These are phyloP conservation scores for Scutellaria barbata DNA, from an alignment of 257 asterid species.

Conservation along the genomic window DNA sequence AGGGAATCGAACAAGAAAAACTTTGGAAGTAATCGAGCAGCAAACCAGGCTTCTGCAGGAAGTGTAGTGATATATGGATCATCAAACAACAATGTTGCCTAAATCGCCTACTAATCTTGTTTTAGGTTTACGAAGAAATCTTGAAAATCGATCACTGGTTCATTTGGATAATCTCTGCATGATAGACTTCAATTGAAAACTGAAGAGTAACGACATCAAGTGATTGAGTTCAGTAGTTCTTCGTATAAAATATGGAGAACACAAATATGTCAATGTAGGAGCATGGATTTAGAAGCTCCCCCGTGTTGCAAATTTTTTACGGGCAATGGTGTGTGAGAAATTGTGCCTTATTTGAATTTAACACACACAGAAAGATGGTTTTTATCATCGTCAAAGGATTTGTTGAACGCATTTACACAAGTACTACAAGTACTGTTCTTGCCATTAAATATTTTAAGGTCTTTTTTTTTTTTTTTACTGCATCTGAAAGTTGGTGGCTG, in stretches of 20 bases:
- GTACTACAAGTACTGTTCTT: background rate
- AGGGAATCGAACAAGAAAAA: constrained; percentile 88
- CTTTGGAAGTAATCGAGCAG: constrained; percentile 96
- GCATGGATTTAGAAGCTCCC: background rate
- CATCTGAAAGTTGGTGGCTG: too few relatives aligned
- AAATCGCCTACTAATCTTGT: background rate
- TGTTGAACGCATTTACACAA: background rate
- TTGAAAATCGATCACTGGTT: background rate
- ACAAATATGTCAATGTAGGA: background rate
- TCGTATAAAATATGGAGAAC: background rate
- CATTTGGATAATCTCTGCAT: too few relatives aligned
- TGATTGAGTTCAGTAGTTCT: background rate
- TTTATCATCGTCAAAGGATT: background rate
- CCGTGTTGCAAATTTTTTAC: background rate
- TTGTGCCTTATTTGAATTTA: too few relatives aligned
- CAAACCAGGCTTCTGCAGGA: constrained; percentile 95
- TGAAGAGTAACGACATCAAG: background rate
- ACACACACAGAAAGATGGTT: background rate
- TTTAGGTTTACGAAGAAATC: background rate
- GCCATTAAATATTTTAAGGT: too few relatives aligned
- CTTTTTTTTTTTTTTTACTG: too few relatives aligned
- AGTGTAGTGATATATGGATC: constrained; percentile 61
- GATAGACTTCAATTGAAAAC: background rate
- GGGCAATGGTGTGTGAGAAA: background rate
- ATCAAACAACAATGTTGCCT: constrained; percentile 19